A percentile compares a stretch with the other conserved stretches of the same genome.
phyloP scores from a whole-genome alignment of 768 basidiomycete genomes.

The Termitomyces bulborhizus region DNA sequence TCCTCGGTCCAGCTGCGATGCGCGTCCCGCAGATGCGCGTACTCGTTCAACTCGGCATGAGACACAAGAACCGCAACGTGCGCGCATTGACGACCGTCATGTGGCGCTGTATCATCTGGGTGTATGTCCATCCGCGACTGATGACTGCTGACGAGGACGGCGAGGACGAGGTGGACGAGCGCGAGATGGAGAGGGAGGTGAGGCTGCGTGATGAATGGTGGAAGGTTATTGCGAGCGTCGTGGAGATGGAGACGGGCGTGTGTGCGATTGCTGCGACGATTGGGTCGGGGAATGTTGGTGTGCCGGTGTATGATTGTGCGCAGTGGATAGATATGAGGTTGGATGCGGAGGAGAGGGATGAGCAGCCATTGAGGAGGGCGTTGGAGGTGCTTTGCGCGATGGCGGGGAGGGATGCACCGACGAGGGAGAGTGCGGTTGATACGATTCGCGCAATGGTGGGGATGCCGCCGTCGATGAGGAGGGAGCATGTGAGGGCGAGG shows the following conservation, averaged over 20 bases:
- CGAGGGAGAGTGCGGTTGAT: slow-evolving; percentile 51
- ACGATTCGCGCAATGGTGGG: slow-evolving; percentile 34
- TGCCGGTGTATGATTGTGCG: slow-evolving; percentile 5
- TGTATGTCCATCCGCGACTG: slow-evolving; percentile 48
- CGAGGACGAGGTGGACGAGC: slow-evolving; percentile 23
- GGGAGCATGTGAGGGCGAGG: background rate
- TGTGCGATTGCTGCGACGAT: slow-evolving; percentile 13
- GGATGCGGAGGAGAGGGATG: slow-evolving; percentile 25
- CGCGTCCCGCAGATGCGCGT: slow-evolving; percentile 38
- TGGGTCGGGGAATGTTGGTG: slow-evolving; percentile 8
- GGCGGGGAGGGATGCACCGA: slow-evolving; percentile 46
- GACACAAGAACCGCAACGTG: slow-evolving; percentile 58
- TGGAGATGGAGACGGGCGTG: slow-evolving; percentile 14
- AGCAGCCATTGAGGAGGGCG: slow-evolving; percentile 39
- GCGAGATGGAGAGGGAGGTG: slow-evolving; percentile 20
- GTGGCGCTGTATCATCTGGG: slow-evolving; percentile 66
- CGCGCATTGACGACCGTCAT: slow-evolving; percentile 53
- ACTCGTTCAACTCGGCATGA: slow-evolving; percentile 49
- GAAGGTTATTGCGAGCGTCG: slow-evolving; percentile 42
- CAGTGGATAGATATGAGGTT: slow-evolving; percentile 20
- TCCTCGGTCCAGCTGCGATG: slow-evolving; percentile 55
- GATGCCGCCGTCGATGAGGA: slow-evolving; percentile 8
- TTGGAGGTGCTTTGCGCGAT: slow-evolving; percentile 49
- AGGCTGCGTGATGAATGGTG: slow-evolving; percentile 24
- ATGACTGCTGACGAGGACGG: slow-evolving; percentile 26